These are phyloP conservation scores for Candida verbasci DNA, from an alignment of 805 yeast genomes.

Conservation along the genomic window DNA sequence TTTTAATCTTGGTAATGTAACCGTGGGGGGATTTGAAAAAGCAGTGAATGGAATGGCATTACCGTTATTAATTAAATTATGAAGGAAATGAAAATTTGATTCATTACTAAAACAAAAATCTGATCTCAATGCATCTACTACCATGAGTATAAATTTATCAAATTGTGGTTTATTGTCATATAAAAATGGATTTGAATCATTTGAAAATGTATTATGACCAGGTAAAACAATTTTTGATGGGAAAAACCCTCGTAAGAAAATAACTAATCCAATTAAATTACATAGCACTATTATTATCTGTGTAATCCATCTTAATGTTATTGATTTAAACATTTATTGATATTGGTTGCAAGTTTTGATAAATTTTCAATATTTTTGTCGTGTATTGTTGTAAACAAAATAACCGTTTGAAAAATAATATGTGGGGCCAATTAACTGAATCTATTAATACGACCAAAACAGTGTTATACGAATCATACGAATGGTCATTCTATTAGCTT, in stretches of 20 bases:
- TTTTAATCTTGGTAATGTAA: constrained; percentile 88
- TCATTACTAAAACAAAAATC: constrained; percentile 71
- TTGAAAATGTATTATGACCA: constrained; percentile 42
- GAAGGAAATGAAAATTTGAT: constrained; percentile 68
- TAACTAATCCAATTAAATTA: constrained; percentile 44
- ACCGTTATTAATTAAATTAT: constrained; percentile 58
- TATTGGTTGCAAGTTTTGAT: no score
- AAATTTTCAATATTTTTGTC: not conserved
- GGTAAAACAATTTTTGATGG: constrained; percentile 80
- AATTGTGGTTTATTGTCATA: constrained; percentile 41
- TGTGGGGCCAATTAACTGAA: no score
- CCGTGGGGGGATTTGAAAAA: constrained; percentile 92
- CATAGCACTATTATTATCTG: constrained; percentile 7
- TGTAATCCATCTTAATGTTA: constrained; percentile 14
- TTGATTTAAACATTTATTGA: constrained; percentile 5
- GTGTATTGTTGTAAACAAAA: no score
- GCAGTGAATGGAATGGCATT: constrained; percentile 87
- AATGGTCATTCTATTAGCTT: no score
- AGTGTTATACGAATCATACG: no score
- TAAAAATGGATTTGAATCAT: constrained; percentile 15
- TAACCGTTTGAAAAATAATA: no score
- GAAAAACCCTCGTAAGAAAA: constrained; percentile 81
- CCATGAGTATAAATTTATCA: constrained; percentile 70
- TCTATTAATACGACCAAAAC: no score
- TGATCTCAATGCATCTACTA: constrained; percentile 88